These are phyloP conservation scores for Litchi chinensis DNA, from an alignment of 345 rosid species.

Conservation along the genomic window DNA sequence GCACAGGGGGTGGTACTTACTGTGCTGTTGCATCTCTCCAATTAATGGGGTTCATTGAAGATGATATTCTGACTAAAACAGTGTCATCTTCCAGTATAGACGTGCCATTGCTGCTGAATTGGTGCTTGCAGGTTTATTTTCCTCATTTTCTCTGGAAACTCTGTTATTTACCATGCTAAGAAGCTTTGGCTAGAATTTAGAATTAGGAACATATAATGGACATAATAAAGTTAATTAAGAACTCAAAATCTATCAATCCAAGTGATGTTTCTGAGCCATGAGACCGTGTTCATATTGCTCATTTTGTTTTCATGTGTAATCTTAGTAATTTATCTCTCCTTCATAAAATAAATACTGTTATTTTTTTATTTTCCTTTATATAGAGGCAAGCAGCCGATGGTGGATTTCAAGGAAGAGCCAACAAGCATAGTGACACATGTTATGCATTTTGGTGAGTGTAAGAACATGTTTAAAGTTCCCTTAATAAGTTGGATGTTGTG, in stretches of 20 bases:
- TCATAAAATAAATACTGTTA: background rate
- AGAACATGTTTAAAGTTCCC: slow-evolving; percentile 10
- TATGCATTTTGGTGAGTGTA: slow-evolving; percentile 87
- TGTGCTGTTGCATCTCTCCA: slow-evolving; percentile 91
- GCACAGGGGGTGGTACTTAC: slow-evolving; percentile 92
- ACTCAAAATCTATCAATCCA: slow-evolving; percentile 2
- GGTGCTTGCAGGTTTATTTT: slow-evolving; percentile 71
- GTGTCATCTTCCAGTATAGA: slow-evolving; percentile 48
- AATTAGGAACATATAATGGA: background rate
- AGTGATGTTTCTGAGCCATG: slow-evolving; percentile 8
- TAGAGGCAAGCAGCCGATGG: slow-evolving; percentile 89
- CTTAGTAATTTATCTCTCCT: background rate
- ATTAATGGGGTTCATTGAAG: slow-evolving; percentile 81
- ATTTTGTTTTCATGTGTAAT: slow-evolving; percentile 2
- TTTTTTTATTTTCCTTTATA: background rate
- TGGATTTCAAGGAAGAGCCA: slow-evolving; percentile 92
- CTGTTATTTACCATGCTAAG: background rate
- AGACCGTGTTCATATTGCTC: background rate
- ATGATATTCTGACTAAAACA: slow-evolving; percentile 50
- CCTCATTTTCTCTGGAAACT: slow-evolving; percentile 18
- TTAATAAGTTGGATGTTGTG: slow-evolving; percentile 5
- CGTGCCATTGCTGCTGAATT: slow-evolving; percentile 57
- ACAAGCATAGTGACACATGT: slow-evolving; percentile 91
- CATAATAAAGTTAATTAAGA: background rate
- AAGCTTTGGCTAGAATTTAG: slow-evolving; percentile 2